Evolutionary conservation across 495 filamentous ascomycete genomes (phyloP), one percentile per base, ranked within the genome.

Genomic region (Gamarada debralockiae): DNA sequence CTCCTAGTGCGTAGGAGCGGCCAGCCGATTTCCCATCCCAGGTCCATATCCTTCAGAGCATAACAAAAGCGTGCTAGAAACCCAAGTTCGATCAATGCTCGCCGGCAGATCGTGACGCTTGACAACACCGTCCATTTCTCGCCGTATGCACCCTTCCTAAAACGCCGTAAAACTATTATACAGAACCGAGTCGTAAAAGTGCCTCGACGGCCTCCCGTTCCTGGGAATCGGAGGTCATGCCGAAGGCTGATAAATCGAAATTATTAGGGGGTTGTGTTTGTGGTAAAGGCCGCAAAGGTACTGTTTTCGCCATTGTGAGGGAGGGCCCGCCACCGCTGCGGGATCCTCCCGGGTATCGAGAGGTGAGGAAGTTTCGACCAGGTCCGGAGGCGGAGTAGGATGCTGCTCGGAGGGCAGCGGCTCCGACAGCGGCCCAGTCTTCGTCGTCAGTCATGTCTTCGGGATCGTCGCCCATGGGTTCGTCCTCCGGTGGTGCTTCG

Each of bases 381-480:
- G 55, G 54, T 13, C 61, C 57, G 43, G 56, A 61, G 14, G 57
- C 67, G 13, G 71, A 69, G 59, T 85, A 77, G 37, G 85, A 90
- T 13, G 78, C 81, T 37, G 86, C 84, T 47, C 92, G 84, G 53
- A 96, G 77, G 40, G 90, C 85, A 18, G 84, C 89, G 18, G 92
- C 88, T 23, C 91, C 92, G 41, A 96, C 89, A 50, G 85, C 82
- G 18, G 89, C 90, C 91, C 91, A 96, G 71, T 98, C 92, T 67
- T 98, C 93, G 57, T 96, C 90, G 68, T 98, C 93, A n/a, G 93
- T 97, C 47, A 84, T 77, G 64, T 95, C 89, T 58, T 87, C 85
- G 50, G 89, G 82, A 63, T 86, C 80, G 59, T 80, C 75, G 56
- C 69, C 69, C 76, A 79, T 76, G 60, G 75, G 74, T 61, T 86